Percentiles rank a stretch among this genome's conserved stretches.
phyloP scores from a whole-genome alignment of 2,329 filamentous ascomycete species.

The Chalaropsis ovoidea region DNA sequence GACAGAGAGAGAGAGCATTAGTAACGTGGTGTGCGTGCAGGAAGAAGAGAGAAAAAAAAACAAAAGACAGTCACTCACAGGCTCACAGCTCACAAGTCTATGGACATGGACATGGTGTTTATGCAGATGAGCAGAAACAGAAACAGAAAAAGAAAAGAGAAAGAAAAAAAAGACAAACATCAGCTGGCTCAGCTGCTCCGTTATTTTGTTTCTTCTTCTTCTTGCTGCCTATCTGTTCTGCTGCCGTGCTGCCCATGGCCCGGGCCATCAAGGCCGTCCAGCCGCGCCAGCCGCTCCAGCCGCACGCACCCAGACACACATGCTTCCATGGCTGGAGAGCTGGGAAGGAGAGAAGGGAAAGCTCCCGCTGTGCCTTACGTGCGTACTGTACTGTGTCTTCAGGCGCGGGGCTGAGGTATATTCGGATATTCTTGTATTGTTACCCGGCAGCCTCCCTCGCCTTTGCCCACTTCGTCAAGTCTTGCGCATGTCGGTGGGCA shows the following conservation, averaged over 20 bases:
- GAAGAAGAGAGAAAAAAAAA: neutral
- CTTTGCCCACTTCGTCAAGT: neutral
- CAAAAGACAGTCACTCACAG: neutral
- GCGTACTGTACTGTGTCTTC: neutral
- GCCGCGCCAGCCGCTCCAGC: no score
- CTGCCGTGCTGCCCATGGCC: no score
- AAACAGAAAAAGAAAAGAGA: neutral
- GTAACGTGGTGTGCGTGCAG: neutral
- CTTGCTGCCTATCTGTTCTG: neutral
- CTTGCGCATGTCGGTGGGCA: neutral
- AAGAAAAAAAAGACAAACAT: neutral
- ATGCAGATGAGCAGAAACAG: neutral
- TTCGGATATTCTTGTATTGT: no score
- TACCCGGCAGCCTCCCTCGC: neutral
- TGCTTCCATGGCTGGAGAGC: neutral
- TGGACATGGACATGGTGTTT: neutral
- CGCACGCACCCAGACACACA: neutral
- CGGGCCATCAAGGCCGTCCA: neutral
- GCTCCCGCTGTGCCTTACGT: no score
- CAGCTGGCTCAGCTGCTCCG: neutral
- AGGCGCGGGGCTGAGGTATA: neutral
- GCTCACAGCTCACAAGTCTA: conserved; percentile 1
- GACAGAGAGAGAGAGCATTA: no score
- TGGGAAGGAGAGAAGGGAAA: no score
- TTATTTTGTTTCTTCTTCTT: neutral